Conservation (phyloP, 2,329 filamentous ascomycete species). For the Beauveria bassiana region DNA sequence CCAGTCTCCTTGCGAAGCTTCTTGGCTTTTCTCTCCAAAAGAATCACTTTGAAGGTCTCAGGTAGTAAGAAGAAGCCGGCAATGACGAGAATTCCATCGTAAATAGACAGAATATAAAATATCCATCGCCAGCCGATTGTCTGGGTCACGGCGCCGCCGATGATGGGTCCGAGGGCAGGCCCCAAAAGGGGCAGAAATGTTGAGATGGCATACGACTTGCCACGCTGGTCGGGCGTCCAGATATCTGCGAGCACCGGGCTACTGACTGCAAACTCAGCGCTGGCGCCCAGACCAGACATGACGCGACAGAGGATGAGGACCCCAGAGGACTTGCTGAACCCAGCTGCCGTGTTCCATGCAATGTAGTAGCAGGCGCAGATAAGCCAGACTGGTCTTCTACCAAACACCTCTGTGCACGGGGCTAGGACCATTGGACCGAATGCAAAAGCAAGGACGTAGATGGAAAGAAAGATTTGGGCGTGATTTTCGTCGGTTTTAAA, state of each 20-base stretch:
- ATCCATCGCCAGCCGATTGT: constrained; percentile 61
- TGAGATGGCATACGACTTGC: constrained; percentile 28
- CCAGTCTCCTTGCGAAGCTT: background rate
- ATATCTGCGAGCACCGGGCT: constrained; percentile 31
- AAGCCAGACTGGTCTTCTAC: constrained; percentile 27
- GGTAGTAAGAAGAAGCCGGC: constrained; percentile 42
- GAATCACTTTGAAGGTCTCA: constrained; percentile 56
- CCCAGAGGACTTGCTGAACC: constrained; percentile 21
- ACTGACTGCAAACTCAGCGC: constrained; percentile 23
- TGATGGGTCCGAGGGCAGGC: constrained; percentile 59
- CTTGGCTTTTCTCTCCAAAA: constrained; percentile 32
- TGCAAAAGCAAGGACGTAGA: constrained; percentile 27
- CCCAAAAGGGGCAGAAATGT: constrained; percentile 36
- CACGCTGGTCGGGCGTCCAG: constrained; percentile 27
- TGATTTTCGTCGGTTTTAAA: constrained; percentile 18
- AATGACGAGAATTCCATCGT: constrained; percentile 46
- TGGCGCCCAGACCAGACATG: constrained; percentile 20
- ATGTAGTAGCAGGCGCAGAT: constrained; percentile 25
- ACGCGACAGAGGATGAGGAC: constrained; percentile 24
- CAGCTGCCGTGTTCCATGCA: constrained; percentile 28
- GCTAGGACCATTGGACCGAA: constrained; percentile 28
- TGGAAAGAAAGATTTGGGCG: constrained; percentile 26
- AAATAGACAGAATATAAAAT: constrained; percentile 58
- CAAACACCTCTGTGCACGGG: constrained; percentile 26
- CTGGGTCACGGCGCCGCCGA: constrained; percentile 57